Evolutionary conservation across 1,284 basidiomycete genomes (phyloP).

Genomic region (Boletus austroedulis): DNA sequence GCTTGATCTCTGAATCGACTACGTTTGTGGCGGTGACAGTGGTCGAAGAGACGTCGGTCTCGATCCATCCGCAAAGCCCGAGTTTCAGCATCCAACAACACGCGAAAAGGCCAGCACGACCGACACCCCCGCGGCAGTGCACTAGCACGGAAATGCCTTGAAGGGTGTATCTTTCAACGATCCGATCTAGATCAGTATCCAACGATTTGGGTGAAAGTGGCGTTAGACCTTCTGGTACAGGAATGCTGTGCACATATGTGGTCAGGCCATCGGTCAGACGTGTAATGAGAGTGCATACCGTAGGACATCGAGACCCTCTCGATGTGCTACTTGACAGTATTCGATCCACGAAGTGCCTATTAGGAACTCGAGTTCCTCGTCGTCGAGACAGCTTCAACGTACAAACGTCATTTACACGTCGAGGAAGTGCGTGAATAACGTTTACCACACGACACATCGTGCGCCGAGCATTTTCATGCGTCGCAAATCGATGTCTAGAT

Average conservation of each 20-base stretch:
- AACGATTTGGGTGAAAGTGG: constrained; percentile 65
- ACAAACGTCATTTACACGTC: not conserved
- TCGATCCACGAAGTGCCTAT: constrained; percentile 81
- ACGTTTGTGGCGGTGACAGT: not conserved
- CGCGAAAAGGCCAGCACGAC: constrained; percentile 89
- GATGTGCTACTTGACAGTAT: constrained; percentile 63
- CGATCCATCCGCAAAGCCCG: constrained; percentile 76
- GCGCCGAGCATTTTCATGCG: constrained; percentile 79
- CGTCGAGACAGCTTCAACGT: constrained; percentile 71
- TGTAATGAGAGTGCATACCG: constrained; percentile 34
- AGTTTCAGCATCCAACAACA: constrained; percentile 93
- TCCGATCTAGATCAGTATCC: constrained; percentile 66
- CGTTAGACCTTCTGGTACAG: constrained; percentile 88
- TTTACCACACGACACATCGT: constrained; percentile 79
- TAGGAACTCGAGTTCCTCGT: constrained; percentile 75
- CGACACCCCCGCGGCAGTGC: constrained; percentile 95
- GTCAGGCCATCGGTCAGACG: constrained; percentile 3
- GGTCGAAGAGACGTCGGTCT: constrained; percentile 22
- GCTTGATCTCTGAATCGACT: constrained; percentile 9
- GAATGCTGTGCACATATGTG: constrained; percentile 52
- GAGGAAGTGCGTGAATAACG: not conserved
- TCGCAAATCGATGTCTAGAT: constrained; percentile 73
- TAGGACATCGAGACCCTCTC: constrained; percentile 75
- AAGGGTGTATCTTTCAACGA: constrained; percentile 77
- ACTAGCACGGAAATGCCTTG: constrained; percentile 75